Evolutionary conservation across 2,329 filamentous ascomycete species (phyloP).

Genomic region (Rhynchosporium secalis): DNA sequence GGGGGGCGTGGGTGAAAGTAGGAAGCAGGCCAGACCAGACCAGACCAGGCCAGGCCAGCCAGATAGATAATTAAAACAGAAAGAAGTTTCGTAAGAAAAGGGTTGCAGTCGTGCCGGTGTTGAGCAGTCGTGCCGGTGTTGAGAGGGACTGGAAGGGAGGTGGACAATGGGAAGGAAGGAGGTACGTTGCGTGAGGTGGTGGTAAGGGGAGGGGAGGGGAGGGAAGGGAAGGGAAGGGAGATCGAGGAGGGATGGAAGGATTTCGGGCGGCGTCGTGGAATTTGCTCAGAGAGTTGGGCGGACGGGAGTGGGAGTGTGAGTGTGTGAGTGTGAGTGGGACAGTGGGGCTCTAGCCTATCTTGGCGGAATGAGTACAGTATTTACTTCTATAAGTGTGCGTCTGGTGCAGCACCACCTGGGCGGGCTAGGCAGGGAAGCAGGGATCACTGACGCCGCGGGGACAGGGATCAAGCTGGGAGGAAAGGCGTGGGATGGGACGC

Average conservation of each 20-base stretch:
- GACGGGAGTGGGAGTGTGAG: background rate
- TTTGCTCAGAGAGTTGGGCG: background rate
- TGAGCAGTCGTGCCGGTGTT: constrained; percentile 9
- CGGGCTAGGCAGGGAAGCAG: background rate
- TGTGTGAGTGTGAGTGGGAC: background rate
- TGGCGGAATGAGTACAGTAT: constrained; percentile 3
- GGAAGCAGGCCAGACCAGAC: background rate
- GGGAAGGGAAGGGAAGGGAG: background rate
- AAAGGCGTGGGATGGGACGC: background rate
- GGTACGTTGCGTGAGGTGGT: background rate
- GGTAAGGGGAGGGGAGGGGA: background rate
- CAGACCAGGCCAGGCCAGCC: background rate
- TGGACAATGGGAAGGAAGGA: background rate
- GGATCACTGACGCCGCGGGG: constrained; percentile 3
- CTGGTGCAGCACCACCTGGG: no score
- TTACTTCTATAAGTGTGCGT: no score
- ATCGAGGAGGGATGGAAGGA: background rate
- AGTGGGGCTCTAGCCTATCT: background rate
- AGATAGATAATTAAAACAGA: background rate
- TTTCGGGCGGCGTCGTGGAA: background rate
- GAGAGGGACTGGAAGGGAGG: background rate
- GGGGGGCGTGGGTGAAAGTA: background rate
- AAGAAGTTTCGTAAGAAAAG: background rate
- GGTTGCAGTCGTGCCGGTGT: constrained; percentile 8
- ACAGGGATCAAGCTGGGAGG: background rate